Conservation (phyloP, 2,329 filamentous ascomycete species). For the Fusarium sarcochroum region DNA sequence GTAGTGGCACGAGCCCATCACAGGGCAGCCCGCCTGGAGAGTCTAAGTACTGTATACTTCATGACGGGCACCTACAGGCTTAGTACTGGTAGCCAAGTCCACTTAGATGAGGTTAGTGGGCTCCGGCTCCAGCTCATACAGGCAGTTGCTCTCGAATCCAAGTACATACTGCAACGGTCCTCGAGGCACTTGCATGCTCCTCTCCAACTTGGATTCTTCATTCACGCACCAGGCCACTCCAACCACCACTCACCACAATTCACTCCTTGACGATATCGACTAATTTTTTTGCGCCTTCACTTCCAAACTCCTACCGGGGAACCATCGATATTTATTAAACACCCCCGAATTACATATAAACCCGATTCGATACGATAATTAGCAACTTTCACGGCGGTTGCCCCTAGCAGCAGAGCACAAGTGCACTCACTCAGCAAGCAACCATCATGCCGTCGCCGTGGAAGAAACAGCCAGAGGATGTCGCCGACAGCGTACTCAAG, state of each 20-base stretch:
- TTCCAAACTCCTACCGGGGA: slow-evolving; percentile 1
- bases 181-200: slow-evolving; percentile 22
- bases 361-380: slow-evolving; percentile 11
- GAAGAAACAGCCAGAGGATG: slow-evolving; percentile 74
- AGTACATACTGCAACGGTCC: slow-evolving; percentile 28
- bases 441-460: slow-evolving; percentile 71
- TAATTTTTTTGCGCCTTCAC: slow-evolving; percentile 25
- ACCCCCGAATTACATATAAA: background rate
- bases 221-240: slow-evolving; percentile 24
- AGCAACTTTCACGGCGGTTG: slow-evolving; percentile 29
- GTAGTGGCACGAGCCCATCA: slow-evolving; percentile 35
- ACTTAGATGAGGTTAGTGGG: slow-evolving; percentile 28
- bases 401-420: slow-evolving; percentile 43
- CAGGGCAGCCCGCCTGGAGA: slow-evolving; percentile 17
- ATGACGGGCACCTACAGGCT: slow-evolving; percentile 30
- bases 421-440: slow-evolving; percentile 37
- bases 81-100: slow-evolving; percentile 9
- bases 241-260: slow-evolving; percentile 36
- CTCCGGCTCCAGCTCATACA: slow-evolving; percentile 30
- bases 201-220: slow-evolving; percentile 35
- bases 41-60: slow-evolving; percentile 25
- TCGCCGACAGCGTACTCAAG: slow-evolving; percentile 78
- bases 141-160: background rate
- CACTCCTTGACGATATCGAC: slow-evolving; percentile 31
- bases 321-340: slow-evolving; percentile 8